Evolutionary conservation across 257 asterid species (phyloP).

Genomic region (Voacanga thouarsii): DNA sequence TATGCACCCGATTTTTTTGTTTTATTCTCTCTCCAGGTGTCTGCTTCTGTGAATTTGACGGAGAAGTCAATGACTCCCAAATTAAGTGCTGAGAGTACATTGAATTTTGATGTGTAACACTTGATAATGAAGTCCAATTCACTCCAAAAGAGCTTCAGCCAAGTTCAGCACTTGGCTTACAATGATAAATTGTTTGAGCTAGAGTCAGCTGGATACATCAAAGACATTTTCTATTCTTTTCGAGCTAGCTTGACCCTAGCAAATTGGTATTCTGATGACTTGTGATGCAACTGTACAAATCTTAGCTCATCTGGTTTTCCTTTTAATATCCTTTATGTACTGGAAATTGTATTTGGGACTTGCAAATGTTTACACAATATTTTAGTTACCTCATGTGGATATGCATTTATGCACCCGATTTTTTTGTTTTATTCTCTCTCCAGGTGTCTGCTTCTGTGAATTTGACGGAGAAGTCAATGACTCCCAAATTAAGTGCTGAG

Average conservation of each 20-base stretch:
- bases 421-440: background rate
- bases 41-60: conserved; percentile 31
- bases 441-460: conserved; percentile 36
- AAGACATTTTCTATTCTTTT: background rate
- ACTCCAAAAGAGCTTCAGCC: background rate
- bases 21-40: conserved; percentile 19
- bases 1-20: background rate
- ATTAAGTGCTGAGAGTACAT: conserved; percentile 30
- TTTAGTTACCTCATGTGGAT: background rate
- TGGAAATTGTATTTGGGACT: too few species aligned
- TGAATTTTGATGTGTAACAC: conserved; percentile 23
- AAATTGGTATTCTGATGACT: too few species aligned
- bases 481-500: conserved; percentile 30
- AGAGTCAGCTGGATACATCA: background rate
- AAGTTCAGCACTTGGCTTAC: background rate
- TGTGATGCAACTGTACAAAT: background rate
- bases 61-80: conserved; percentile 23
- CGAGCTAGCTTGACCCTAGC: background rate
- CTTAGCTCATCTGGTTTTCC: background rate
- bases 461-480: conserved; percentile 20
- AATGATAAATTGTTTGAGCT: too few species aligned
- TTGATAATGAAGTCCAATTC: background rate
- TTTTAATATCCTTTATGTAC: background rate
- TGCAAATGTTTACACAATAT: background rate
- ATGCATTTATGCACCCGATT: background rate